phyloP scores from a whole-genome alignment of 768 basidiomycete species.

The Pleurotus eryngii region DNA sequence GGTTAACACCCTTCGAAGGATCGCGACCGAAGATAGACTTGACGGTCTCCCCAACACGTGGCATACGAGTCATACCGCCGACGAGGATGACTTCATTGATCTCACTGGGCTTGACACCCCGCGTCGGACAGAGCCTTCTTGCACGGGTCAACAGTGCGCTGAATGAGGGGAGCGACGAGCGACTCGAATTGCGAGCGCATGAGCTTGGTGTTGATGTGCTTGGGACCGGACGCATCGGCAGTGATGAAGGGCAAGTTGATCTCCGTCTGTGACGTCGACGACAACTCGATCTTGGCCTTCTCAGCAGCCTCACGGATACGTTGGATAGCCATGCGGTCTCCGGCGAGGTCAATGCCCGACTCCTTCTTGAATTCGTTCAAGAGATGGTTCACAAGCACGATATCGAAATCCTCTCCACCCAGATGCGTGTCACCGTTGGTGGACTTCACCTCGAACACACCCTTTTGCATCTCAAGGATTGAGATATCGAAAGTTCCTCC shows the following conservation, averaged over 20 bases:
- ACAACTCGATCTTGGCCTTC: constrained; percentile 99
- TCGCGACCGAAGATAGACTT: constrained; percentile 93
- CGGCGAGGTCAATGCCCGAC: constrained; percentile 71
- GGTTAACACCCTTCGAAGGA: constrained; percentile 98
- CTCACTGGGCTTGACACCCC: constrained; percentile 87
- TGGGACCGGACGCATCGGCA: constrained; percentile 90
- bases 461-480: constrained; percentile 98
- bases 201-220: constrained; percentile 94
- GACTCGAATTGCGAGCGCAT: constrained; percentile 87
- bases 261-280: constrained; percentile 92
- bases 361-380: constrained; percentile 95
- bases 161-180: constrained; percentile 77
- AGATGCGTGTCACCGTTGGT: constrained; percentile 99
- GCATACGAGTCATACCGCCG: constrained; percentile 99
- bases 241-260: constrained; percentile 99
- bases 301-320: constrained; percentile 99
- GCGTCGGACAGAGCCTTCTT: constrained; percentile 96
- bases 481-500: constrained; percentile 99
- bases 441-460: constrained; percentile 99
- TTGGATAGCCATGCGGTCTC: constrained; percentile 96
- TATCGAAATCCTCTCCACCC: constrained; percentile 95
- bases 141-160: constrained; percentile 92
- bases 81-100: constrained; percentile 97
- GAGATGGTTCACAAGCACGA: constrained; percentile 82
- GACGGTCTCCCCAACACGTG: constrained; percentile 90